A percentile compares a stretch with the other conserved stretches of the same genome.
Conservation (phyloP, 2,329 filamentous ascomycete species). For the Cercospora sp. region DNA sequence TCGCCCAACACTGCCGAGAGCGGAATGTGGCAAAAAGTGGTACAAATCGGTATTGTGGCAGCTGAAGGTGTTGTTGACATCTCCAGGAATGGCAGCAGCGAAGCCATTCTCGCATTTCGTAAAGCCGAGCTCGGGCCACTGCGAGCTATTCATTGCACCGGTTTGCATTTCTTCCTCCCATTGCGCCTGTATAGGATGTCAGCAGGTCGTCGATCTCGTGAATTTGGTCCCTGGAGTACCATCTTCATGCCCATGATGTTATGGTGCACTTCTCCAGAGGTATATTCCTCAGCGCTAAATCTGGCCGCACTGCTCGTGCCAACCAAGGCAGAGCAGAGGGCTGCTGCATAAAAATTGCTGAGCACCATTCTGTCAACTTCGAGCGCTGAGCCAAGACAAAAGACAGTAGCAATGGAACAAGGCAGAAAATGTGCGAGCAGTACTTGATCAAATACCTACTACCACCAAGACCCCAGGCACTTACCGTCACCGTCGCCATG, state of each 20-base stretch:
- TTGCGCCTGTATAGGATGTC: constrained; percentile 25
- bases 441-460: constrained; percentile 5
- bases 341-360: constrained; percentile 6
- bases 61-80: constrained; percentile 39
- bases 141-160: constrained; percentile 41
- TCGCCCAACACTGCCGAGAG: constrained; percentile 52
- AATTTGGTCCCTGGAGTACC: constrained; percentile 15
- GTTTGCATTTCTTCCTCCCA: constrained; percentile 41
- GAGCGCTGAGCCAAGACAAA: neutral
- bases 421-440: neutral
- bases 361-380: constrained; percentile 17
- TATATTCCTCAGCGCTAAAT: constrained; percentile 26
- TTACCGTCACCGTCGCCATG: neutral
- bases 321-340: constrained; percentile 21
- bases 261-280: constrained; percentile 27
- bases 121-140: constrained; percentile 45
- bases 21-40: constrained; percentile 57
- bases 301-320: constrained; percentile 18
- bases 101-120: constrained; percentile 26
- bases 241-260: constrained; percentile 31
- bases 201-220: neutral
- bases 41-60: constrained; percentile 55
- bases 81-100: constrained; percentile 25
- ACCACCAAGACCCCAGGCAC: neutral
- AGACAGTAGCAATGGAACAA: neutral